These are phyloP conservation scores for Hygrophorus russula DNA, from an alignment of 768 basidiomycete species.

Conservation along the genomic window DNA sequence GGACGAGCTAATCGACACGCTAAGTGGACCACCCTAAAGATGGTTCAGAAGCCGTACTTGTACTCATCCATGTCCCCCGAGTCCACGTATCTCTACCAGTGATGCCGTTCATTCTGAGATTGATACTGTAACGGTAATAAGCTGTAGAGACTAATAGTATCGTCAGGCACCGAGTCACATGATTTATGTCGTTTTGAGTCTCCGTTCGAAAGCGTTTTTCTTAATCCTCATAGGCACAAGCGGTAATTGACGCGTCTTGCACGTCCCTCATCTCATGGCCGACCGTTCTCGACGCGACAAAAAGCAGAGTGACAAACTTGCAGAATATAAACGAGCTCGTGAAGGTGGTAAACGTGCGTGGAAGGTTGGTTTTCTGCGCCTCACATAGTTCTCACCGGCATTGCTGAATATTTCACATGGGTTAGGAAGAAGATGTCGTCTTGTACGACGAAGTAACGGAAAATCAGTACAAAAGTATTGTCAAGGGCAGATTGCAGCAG, in stretches of 20 bases:
- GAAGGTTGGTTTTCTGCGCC: constrained; percentile 33
- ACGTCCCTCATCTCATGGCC: constrained; percentile 16
- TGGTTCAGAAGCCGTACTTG: no score
- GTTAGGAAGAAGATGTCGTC: constrained; percentile 39
- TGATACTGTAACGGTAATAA: no score
- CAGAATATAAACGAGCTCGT: constrained; percentile 48
- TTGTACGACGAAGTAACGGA: constrained; percentile 89
- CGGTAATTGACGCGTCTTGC: no score
- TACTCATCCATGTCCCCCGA: background rate
- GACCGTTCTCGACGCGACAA: constrained; percentile 31
- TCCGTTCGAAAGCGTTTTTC: no score
- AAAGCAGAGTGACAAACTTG: constrained; percentile 36
- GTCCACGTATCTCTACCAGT: no score
- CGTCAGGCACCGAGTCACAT: no score
- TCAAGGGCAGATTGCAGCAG: constrained; percentile 65
- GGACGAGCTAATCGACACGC: no score
- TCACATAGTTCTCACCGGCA: constrained; percentile 2
- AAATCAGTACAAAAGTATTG: constrained; percentile 79
- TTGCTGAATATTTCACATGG: constrained; percentile 5
- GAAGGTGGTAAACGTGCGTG: constrained; percentile 47
- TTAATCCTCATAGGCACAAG: no score
- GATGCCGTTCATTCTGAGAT: no score
- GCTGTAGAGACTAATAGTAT: no score
- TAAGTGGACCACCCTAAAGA: no score
- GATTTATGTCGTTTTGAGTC: no score